phyloP scores from a whole-genome alignment of 345 rosid species.

The Eucalyptus viminalis region DNA sequence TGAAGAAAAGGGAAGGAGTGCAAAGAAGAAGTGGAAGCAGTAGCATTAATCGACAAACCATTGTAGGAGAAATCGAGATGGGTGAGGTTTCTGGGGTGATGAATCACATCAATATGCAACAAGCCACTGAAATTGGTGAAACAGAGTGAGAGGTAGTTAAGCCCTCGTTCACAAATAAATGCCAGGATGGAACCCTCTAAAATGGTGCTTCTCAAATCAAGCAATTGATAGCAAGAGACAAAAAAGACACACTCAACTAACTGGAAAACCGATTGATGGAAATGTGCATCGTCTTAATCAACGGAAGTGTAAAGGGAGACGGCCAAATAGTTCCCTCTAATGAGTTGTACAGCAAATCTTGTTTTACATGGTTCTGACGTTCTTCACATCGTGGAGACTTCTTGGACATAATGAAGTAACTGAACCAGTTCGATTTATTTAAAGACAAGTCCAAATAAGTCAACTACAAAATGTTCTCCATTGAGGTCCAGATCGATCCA shows the following conservation, averaged over 20 bases:
- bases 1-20: background rate
- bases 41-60: slow-evolving; percentile 2
- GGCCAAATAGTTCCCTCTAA: slow-evolving; percentile 13
- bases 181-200: slow-evolving; percentile 8
- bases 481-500: slow-evolving; percentile 8
- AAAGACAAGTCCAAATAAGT: slow-evolving; percentile 11
- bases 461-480: background rate
- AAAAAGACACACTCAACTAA: background rate
- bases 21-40: background rate
- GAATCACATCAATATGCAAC: slow-evolving; percentile 1
- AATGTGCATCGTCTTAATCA: background rate
- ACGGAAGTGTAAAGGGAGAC: background rate
- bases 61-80: slow-evolving; percentile 15
- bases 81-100: slow-evolving; percentile 4
- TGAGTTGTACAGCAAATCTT: slow-evolving; percentile 9
- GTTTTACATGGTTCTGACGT: background rate
- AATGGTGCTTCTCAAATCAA: slow-evolving; percentile 23
- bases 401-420: slow-evolving; percentile 2
- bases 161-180: background rate
- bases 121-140: slow-evolving; percentile 31
- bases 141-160: slow-evolving; percentile 8
- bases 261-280: slow-evolving; percentile 8
- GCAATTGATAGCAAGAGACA: background rate
- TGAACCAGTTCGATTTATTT: slow-evolving; percentile 7
- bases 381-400: slow-evolving; percentile 4